Conservation (phyloP, 179 eudicot species). For the Amaranthus tricolor region DNA sequence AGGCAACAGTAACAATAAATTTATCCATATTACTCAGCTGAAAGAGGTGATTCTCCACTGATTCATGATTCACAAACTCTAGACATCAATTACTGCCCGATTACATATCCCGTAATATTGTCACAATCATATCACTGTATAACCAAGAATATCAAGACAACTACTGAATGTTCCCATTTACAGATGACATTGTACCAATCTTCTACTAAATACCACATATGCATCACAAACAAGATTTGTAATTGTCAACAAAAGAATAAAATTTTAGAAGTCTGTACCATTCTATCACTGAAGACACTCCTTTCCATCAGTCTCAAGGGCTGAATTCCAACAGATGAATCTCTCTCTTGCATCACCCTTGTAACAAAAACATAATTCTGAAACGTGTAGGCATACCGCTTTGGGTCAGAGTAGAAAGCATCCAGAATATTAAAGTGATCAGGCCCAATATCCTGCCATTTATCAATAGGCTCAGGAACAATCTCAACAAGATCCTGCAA, state of each 20-base stretch:
- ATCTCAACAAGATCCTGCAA: constrained; percentile 89
- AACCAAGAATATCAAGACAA: background rate
- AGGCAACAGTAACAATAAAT: constrained; percentile 19
- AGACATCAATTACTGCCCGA: background rate
- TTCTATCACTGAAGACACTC: constrained; percentile 94
- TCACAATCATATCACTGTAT: background rate
- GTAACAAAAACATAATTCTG: constrained; percentile 97
- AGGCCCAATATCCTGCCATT: constrained; percentile 93
- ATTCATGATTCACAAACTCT: constrained; percentile 6
- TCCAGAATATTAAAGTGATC: constrained; percentile 88
- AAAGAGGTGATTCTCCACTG: background rate
- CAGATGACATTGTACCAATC: background rate
- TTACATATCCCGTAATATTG: background rate
- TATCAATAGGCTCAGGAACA: constrained; percentile 91
- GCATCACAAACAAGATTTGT: background rate
- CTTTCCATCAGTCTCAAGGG: constrained; percentile 98
- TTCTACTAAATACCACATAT: background rate
- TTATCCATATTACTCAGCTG: constrained; percentile 10
- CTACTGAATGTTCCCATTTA: background rate
- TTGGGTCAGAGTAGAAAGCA: constrained; percentile 90
- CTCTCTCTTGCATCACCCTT: constrained; percentile 95
- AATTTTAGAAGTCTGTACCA: constrained; percentile 47
- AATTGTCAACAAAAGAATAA: background rate
- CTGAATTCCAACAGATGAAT: constrained; percentile 76
- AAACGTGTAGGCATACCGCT: constrained; percentile 94